phyloP scores from a whole-genome alignment of 106 monocot species.

The Dioscorea zingiberensis region DNA sequence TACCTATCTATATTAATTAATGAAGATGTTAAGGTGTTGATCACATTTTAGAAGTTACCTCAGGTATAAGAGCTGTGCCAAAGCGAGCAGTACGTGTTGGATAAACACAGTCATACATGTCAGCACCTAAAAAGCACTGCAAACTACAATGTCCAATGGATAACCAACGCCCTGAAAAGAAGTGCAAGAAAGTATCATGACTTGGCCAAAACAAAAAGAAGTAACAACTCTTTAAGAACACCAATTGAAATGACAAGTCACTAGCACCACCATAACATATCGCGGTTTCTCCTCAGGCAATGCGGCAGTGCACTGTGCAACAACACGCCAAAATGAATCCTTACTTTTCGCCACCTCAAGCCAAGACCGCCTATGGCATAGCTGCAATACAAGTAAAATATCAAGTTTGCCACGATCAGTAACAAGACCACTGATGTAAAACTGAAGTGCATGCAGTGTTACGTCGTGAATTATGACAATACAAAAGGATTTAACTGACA shows the following conservation, averaged over 20 bases:
- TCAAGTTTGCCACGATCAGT: too few species aligned
- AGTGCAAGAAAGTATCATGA: too few species aligned
- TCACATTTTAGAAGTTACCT: slow-evolving; percentile 52
- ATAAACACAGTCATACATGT: slow-evolving; percentile 99
- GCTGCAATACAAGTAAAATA: slow-evolving; percentile 32
- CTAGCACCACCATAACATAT: slow-evolving; percentile 91
- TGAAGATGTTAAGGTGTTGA: too few species aligned
- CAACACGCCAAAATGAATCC: slow-evolving; percentile 99
- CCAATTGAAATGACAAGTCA: too few species aligned
- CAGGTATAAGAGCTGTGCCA: slow-evolving; percentile 93
- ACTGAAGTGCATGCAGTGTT: too few species aligned
- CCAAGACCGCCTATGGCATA: slow-evolving; percentile 99
- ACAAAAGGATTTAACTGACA: too few species aligned
- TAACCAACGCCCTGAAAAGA: slow-evolving; percentile 99
- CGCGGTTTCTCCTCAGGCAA: slow-evolving; percentile 93
- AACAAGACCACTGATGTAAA: too few species aligned
- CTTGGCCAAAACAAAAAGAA: too few species aligned
- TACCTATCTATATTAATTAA: too few species aligned
- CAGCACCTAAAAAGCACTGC: slow-evolving; percentile 98
- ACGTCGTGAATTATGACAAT: too few species aligned
- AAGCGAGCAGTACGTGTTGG: slow-evolving; percentile 98
- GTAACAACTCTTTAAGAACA: too few species aligned
- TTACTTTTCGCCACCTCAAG: slow-evolving; percentile 98
- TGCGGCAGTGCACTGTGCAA: slow-evolving; percentile 90
- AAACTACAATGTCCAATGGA: slow-evolving; percentile 98